Conservation (phyloP, 2,329 filamentous ascomycete species). For the Penicillium fuscoglaucum region DNA sequence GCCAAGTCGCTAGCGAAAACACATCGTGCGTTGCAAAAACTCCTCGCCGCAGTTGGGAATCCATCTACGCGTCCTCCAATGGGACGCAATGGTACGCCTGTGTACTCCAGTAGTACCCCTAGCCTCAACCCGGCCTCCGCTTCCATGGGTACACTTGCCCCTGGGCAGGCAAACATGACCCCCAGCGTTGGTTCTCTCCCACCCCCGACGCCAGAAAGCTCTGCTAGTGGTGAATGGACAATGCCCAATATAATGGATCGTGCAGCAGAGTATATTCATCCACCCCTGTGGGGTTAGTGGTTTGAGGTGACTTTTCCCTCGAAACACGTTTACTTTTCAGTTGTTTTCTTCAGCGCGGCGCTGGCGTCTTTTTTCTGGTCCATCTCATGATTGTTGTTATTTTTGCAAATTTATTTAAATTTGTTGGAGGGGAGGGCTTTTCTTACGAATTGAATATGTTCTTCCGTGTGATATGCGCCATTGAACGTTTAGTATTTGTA, state of each 20-base stretch:
- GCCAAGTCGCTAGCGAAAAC: constrained; percentile 49
- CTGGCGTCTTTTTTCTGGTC: constrained; percentile 15
- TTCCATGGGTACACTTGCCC: constrained; percentile 17
- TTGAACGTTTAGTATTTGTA: background rate
- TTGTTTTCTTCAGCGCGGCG: constrained; percentile 11
- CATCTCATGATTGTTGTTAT: constrained; percentile 3
- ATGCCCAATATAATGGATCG: constrained; percentile 48
- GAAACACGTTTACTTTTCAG: constrained; percentile 1
- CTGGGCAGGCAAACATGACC: constrained; percentile 31
- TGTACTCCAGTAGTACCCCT: constrained; percentile 20
- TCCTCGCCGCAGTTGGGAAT: constrained; percentile 42
- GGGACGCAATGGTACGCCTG: constrained; percentile 16
- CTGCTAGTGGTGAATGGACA: constrained; percentile 49
- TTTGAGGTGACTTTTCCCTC: background rate
- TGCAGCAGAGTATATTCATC: constrained; percentile 51
- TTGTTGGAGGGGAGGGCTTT: background rate
- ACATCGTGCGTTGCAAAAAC: constrained; percentile 47
- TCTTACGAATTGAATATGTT: background rate
- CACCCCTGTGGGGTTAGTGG: constrained; percentile 45
- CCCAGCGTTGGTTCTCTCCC: constrained; percentile 40
- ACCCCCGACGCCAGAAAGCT: constrained; percentile 50
- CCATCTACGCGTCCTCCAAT: constrained; percentile 23
- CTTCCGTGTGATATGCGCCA: background rate
- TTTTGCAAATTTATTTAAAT: background rate
- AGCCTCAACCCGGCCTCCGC: constrained; percentile 16